A percentile compares a stretch with the other conserved stretches of the same genome.
Evolutionary conservation across 23 red algal genomes (phyloP).

Genomic region (Cyanidiococcus yangmingshanensis): DNA sequence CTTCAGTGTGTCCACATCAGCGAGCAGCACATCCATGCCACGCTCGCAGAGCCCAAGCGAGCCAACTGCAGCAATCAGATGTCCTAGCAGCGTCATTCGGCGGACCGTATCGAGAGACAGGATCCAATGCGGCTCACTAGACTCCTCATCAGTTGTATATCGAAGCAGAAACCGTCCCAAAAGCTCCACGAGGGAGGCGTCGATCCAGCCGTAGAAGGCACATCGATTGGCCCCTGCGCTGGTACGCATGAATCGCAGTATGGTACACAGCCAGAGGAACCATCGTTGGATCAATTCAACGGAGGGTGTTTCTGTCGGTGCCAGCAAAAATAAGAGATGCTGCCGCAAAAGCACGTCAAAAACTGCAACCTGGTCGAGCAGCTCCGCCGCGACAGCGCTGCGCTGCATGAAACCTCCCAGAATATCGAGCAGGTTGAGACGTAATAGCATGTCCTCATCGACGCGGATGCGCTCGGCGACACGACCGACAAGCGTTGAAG

Average conservation of each 20-base stretch:
- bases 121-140: neutral
- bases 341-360: neutral
- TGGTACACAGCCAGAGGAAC: neutral
- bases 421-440: neutral
- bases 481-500: neutral
- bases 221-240: neutral
- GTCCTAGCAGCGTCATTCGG: neutral
- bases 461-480: neutral
- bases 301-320: neutral
- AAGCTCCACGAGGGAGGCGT: conserved; percentile 1
- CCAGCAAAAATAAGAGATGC: neutral
- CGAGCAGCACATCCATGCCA: conserved; percentile 7
- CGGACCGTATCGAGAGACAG: neutral
- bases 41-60: neutral
- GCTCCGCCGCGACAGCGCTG: neutral
- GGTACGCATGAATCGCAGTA: conserved; percentile 1
- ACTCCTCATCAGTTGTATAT: neutral
- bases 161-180: neutral
- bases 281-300: neutral
- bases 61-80: neutral
- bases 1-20: neutral
- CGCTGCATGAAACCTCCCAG: neutral
- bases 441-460: conserved; percentile 4
- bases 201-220: conserved; percentile 7
- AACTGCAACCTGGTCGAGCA: neutral